Percentiles rank a stretch among this genome's conserved stretches.
Conservation (phyloP, 1,139 yeast genomes). For the Debaryomyces sp. region DNA sequence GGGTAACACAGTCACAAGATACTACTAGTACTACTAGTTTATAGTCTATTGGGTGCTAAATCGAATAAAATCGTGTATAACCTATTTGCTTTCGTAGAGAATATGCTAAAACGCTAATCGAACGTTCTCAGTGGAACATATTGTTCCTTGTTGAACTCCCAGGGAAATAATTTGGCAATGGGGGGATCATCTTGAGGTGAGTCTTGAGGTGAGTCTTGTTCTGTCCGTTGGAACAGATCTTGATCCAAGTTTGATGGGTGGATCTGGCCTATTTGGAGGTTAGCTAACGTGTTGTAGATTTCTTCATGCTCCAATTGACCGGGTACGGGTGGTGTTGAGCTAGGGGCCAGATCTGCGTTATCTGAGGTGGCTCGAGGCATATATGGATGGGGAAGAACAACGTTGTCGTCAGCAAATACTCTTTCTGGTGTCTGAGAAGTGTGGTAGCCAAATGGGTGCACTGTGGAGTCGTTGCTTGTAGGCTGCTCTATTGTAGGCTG, state of each 20-base stretch:
- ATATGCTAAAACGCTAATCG: slow-evolving; percentile 17
- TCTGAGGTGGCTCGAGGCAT: slow-evolving; percentile 22
- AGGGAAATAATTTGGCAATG: slow-evolving; percentile 36
- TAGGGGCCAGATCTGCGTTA: neutral
- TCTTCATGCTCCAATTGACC: neutral
- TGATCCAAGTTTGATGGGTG: neutral
- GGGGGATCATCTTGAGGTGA: neutral
- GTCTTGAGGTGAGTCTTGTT: neutral
- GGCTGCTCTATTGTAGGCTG: neutral
- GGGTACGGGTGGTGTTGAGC: neutral
- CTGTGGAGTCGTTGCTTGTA: neutral
- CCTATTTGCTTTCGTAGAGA: neutral
- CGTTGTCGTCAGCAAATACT: slow-evolving; percentile 28
- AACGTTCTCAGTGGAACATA: slow-evolving; percentile 31
- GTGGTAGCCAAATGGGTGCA: slow-evolving; percentile 8
- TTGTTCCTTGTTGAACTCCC: slow-evolving; percentile 32
- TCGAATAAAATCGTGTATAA: neutral
- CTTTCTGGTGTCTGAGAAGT: slow-evolving; percentile 27
- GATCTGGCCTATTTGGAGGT: neutral
- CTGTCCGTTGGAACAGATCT: neutral
- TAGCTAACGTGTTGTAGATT: neutral
- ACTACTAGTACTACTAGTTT: neutral
- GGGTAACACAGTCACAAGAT: slow-evolving; percentile 18
- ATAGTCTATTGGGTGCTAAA: neutral
- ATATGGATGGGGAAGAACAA: slow-evolving; percentile 22